A percentile compares a stretch with the other conserved stretches of the same genome.
These are phyloP conservation scores for Pyronema domesticum DNA, from an alignment of 495 filamentous ascomycete genomes.

Conservation along the genomic window DNA sequence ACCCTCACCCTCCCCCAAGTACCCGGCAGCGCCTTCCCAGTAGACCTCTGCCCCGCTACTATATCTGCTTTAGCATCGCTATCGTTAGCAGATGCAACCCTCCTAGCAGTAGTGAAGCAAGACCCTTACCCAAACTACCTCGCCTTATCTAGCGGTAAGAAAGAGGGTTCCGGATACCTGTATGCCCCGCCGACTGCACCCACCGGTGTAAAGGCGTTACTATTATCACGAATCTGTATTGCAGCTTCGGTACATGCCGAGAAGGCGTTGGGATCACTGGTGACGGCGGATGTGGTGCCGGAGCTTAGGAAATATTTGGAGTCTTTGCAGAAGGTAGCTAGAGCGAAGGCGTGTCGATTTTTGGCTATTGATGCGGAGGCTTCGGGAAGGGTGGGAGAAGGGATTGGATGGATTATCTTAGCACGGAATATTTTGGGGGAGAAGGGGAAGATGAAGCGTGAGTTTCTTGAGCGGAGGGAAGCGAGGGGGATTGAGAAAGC, in stretches of 20 bases:
- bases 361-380: slow-evolving; percentile 79
- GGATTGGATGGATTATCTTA: slow-evolving; percentile 54
- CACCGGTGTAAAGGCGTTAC: slow-evolving; percentile 49
- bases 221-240: slow-evolving; percentile 79
- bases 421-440: slow-evolving; percentile 16
- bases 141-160: slow-evolving; percentile 3
- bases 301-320: slow-evolving; percentile 51
- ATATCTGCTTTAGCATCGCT: slow-evolving; percentile 56
- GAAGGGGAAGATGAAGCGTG: slow-evolving; percentile 43
- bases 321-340: slow-evolving; percentile 52
- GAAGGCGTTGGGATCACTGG: slow-evolving; percentile 39
- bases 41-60: slow-evolving; percentile 45
- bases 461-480: slow-evolving; percentile 44
- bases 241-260: slow-evolving; percentile 50
- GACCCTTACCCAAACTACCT: slow-evolving; percentile 63
- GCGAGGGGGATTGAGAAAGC: slow-evolving; percentile 52
- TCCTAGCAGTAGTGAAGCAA: slow-evolving; percentile 77
- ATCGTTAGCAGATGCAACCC: slow-evolving; percentile 70
- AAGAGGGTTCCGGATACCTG: slow-evolving; percentile 10
- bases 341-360: slow-evolving; percentile 73
- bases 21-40: slow-evolving; percentile 11
- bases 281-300: slow-evolving; percentile 37
- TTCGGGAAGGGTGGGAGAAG: slow-evolving; percentile 59
- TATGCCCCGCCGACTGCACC: slow-evolving; percentile 18
- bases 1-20: slow-evolving; percentile 29